A percentile compares a stretch with the other conserved stretches of the same genome.
These are phyloP conservation scores for Coprinopsis marcescibilis DNA, from an alignment of 768 basidiomycete species.

Conservation along the genomic window DNA sequence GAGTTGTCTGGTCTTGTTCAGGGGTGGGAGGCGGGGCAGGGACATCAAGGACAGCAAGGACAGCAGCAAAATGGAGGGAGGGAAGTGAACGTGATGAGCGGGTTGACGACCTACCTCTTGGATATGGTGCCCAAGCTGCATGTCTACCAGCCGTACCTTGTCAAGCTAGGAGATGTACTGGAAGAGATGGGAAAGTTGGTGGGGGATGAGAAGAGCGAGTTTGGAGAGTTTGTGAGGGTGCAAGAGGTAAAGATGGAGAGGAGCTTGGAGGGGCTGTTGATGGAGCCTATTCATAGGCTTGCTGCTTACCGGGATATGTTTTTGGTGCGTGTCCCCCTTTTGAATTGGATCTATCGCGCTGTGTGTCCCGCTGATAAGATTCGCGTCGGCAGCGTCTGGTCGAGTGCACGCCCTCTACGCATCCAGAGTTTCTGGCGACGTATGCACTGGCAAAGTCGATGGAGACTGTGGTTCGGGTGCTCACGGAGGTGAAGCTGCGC, in stretches of 20 bases:
- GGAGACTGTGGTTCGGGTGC: slow-evolving; percentile 65
- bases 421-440: slow-evolving; percentile 66
- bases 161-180: slow-evolving; percentile 58
- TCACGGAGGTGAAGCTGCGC: slow-evolving; percentile 79
- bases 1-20: too few species aligned
- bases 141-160: slow-evolving; percentile 84
- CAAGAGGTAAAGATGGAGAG: slow-evolving; percentile 62
- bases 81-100: slow-evolving; percentile 37
- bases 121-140: slow-evolving; percentile 64
- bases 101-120: slow-evolving; percentile 54
- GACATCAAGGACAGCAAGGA: not conserved
- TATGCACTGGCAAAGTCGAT: slow-evolving; percentile 61
- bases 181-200: slow-evolving; percentile 45
- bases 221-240: slow-evolving; percentile 80
- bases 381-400: slow-evolving; percentile 52
- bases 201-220: slow-evolving; percentile 53
- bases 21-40: not conserved
- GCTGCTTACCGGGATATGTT: slow-evolving; percentile 69
- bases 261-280: slow-evolving; percentile 60
- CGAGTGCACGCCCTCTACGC: slow-evolving; percentile 61
- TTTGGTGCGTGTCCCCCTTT: slow-evolving; percentile 43
- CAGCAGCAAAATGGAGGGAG: slow-evolving; percentile 27
- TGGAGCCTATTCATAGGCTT: slow-evolving; percentile 72
- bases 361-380: not conserved
- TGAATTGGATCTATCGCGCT: not conserved